Evolutionary conservation across 2,329 filamentous ascomycete species (phyloP), one percentile per base, ranked within the genome.

Genomic region (Trichoderma sp.): DNA sequence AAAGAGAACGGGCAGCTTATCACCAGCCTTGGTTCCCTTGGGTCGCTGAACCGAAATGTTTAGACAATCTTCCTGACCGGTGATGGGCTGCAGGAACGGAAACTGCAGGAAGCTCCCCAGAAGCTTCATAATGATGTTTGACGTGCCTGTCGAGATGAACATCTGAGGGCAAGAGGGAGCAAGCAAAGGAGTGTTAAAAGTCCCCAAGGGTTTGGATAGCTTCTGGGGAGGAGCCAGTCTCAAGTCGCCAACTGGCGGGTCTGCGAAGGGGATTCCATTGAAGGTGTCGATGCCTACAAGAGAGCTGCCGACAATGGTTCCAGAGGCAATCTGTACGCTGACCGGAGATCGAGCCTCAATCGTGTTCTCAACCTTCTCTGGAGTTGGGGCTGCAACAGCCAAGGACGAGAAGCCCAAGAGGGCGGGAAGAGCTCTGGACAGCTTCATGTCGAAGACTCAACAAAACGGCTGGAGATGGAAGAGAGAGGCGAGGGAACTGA

Each of bases 221-320:
- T 77, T 82, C 80, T 91, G 88, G 1, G 94, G 94, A 7, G 93
- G 92, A 80, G 89, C 92, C 41, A 97, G 88, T 18, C 94, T 91
- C 29, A 94, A 85, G 3, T 86, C 82, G 0, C 92, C 93, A 0
- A 89, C 87, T 0, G 94, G 94, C 1, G 93, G 88, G 77, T 94
- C 86, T 2, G 93, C 93, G 80, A 91, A 97, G 3, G 93, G 94
- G 74, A 97, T 94, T 27, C 92, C 93, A 74, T 89, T 91, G 85
- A 94, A 95, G 31, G 87, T 89, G 75, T 96, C 93, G 24, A 94
- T 87, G 31, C 84, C 83, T 3, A 81, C 79, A 3, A 82, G 76
- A n/a, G 80, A 76, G 78, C 83, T 74, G 50, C 91, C 91, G 59
- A 88, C 81, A 41, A 93, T 84, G 5, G 88, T 92, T 50, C 90